A percentile compares a stretch with the other conserved stretches of the same genome.
Conservation (phyloP, 345 rosid genomes). For the Citrus sinensis region DNA sequence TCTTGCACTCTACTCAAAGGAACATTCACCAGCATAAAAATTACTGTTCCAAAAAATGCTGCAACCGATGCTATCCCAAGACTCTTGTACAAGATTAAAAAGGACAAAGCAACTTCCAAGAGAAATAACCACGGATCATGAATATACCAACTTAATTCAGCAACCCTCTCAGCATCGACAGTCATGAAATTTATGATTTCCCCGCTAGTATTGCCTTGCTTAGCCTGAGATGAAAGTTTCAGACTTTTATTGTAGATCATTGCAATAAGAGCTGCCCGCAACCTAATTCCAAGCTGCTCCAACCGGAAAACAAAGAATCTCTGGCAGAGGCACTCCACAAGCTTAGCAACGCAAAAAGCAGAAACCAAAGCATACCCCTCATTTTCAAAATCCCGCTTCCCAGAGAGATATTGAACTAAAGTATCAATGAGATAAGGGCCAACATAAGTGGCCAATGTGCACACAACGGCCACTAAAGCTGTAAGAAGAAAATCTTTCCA, state of each 20-base stretch:
- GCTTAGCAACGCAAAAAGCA: slow-evolving; percentile 50
- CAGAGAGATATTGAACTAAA: slow-evolving; percentile 55
- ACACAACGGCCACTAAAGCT: slow-evolving; percentile 32
- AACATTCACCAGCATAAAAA: slow-evolving; percentile 50
- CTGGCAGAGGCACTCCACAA: slow-evolving; percentile 53
- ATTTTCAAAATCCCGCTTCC: slow-evolving; percentile 36
- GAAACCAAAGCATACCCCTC: slow-evolving; percentile 56
- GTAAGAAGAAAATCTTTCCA: slow-evolving; percentile 48
- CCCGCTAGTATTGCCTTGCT: slow-evolving; percentile 57
- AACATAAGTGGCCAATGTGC: slow-evolving; percentile 48
- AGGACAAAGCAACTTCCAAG: slow-evolving; percentile 48
- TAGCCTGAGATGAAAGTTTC: slow-evolving; percentile 51
- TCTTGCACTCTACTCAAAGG: slow-evolving; percentile 59
- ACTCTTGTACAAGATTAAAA: slow-evolving; percentile 52
- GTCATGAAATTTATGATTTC: slow-evolving; percentile 73
- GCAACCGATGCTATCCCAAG: slow-evolving; percentile 61
- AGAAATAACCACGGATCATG: slow-evolving; percentile 61
- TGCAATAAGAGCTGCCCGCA: slow-evolving; percentile 43
- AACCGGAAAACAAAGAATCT: slow-evolving; percentile 51
- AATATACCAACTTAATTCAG: slow-evolving; percentile 51
- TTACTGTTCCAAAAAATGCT: slow-evolving; percentile 42
- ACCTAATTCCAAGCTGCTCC: slow-evolving; percentile 49
- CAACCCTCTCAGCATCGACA: slow-evolving; percentile 66
- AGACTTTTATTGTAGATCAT: slow-evolving; percentile 63
- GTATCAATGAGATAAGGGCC: slow-evolving; percentile 64